Conservation (phyloP, 148 eudicot species). For the Amaranthus cruentus region DNA sequence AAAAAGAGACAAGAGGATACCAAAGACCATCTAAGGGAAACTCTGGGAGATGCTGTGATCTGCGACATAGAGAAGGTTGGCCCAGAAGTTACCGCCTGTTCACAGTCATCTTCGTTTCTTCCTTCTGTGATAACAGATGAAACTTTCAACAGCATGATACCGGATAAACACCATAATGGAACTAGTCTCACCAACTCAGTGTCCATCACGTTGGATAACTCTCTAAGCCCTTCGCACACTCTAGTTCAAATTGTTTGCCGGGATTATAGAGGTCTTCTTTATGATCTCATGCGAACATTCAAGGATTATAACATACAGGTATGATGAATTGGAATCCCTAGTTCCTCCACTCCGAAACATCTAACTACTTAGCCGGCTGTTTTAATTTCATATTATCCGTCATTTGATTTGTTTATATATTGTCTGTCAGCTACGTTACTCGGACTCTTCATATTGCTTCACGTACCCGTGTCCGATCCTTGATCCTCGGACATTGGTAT, state of each 20-base stretch:
- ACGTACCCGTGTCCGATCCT: no score
- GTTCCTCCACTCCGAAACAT: not conserved
- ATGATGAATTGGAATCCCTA: not conserved
- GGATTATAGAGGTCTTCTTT: constrained; percentile 85
- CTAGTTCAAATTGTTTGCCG: constrained; percentile 75
- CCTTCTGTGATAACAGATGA: constrained; percentile 41
- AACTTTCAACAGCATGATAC: constrained; percentile 30
- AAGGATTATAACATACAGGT: constrained; percentile 79
- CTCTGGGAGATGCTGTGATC: constrained; percentile 33
- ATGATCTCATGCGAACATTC: constrained; percentile 80
- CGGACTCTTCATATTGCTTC: no score
- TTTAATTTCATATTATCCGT: not conserved
- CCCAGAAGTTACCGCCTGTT: constrained; percentile 40
- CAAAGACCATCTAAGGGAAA: constrained; percentile 28
- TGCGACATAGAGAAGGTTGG: constrained; percentile 51
- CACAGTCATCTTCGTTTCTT: constrained; percentile 42
- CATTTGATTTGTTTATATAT: no score
- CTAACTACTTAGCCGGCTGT: not conserved
- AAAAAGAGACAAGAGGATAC: constrained; percentile 48
- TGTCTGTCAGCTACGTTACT: no score
- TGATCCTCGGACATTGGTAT: no score
- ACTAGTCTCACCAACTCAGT: constrained; percentile 16
- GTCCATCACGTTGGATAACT: constrained; percentile 56
- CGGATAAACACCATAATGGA: constrained; percentile 23
- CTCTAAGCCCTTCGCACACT: constrained; percentile 83